phyloP scores from a whole-genome alignment of 495 filamentous ascomycete species.

The Aspergillus diversus region DNA sequence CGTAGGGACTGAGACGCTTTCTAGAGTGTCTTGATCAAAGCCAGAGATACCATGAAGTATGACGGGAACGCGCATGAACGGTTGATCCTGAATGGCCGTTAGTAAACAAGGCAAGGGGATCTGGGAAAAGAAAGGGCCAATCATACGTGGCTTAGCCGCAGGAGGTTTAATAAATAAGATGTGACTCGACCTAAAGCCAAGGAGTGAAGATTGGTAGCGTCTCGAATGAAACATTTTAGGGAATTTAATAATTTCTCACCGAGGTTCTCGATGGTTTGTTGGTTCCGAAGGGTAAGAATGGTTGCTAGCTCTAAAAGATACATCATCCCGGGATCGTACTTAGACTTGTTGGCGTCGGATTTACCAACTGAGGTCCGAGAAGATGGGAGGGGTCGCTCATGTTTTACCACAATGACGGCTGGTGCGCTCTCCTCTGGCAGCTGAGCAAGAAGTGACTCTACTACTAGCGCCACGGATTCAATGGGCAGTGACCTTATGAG shows the following conservation, averaged over 20 bases:
- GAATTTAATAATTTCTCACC: conserved; percentile 80
- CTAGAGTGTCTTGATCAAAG: conserved; percentile 75
- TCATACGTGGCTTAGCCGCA: conserved; percentile 85
- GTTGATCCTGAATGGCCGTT: conserved; percentile 67
- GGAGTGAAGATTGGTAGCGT: conserved; percentile 75
- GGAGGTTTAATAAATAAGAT: conserved; percentile 81
- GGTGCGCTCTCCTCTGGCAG: conserved; percentile 84
- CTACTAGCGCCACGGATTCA: conserved; percentile 64
- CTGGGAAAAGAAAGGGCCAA: not conserved
- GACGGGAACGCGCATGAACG: conserved; percentile 90
- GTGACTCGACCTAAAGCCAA: conserved; percentile 80
- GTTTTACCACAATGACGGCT: conserved; percentile 83
- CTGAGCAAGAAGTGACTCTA: conserved; percentile 75
- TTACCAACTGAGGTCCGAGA: conserved; percentile 49
- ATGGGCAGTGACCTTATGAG: conserved; percentile 66
- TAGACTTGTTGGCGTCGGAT: conserved; percentile 56
- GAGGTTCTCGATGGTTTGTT: conserved; percentile 67
- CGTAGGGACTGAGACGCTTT: conserved; percentile 72
- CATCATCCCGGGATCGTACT: conserved; percentile 86
- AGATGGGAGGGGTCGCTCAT: conserved; percentile 64
- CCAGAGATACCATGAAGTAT: conserved; percentile 89
- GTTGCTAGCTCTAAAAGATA: conserved; percentile 91
- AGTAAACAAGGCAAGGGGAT: conserved; percentile 26
- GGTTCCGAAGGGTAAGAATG: conserved; percentile 76
- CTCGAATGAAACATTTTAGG: conserved; percentile 78